These are phyloP conservation scores for Mycena epipterygia DNA, from an alignment of 768 basidiomycete species.

Conservation along the genomic window DNA sequence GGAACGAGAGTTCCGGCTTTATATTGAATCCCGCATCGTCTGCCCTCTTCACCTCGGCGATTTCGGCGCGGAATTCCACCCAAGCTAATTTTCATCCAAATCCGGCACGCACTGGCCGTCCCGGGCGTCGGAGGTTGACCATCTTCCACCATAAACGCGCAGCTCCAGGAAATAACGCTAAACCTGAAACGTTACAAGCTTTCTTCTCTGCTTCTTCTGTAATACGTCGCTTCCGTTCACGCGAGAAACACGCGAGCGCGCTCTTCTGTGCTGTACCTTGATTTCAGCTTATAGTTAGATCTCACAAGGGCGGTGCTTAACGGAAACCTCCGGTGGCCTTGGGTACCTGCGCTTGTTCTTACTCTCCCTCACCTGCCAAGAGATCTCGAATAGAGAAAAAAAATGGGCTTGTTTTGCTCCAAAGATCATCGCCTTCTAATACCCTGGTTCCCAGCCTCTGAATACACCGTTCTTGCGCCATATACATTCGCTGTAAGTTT, in stretches of 20 bases:
- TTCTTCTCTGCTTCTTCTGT: slow-evolving; percentile 26
- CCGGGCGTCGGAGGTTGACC: slow-evolving; percentile 5
- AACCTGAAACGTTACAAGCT: slow-evolving; percentile 26
- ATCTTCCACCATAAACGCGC: background rate
- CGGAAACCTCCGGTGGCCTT: background rate
- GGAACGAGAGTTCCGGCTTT: slow-evolving; percentile 6
- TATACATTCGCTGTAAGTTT: slow-evolving; percentile 23
- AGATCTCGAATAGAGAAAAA: background rate
- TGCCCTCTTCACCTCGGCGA: background rate
- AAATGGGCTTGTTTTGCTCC: background rate
- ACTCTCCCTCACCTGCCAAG: background rate
- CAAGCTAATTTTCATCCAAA: background rate
- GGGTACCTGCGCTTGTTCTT: background rate
- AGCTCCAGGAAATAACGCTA: background rate
- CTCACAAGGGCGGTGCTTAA: slow-evolving; percentile 8
- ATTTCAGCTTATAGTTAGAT: slow-evolving; percentile 21
- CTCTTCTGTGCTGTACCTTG: slow-evolving; percentile 29
- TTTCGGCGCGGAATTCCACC: slow-evolving; percentile 10
- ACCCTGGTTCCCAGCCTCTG: slow-evolving; percentile 12
- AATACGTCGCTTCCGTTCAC: slow-evolving; percentile 34
- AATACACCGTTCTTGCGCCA: slow-evolving; percentile 9
- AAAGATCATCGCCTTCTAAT: background rate
- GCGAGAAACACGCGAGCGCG: slow-evolving; percentile 32
- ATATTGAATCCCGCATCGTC: background rate
- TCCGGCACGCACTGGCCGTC: background rate